Base-by-base conservation (phyloP, 257 asterid genomes). In the Ocimum tenuiflorum region DNA sequence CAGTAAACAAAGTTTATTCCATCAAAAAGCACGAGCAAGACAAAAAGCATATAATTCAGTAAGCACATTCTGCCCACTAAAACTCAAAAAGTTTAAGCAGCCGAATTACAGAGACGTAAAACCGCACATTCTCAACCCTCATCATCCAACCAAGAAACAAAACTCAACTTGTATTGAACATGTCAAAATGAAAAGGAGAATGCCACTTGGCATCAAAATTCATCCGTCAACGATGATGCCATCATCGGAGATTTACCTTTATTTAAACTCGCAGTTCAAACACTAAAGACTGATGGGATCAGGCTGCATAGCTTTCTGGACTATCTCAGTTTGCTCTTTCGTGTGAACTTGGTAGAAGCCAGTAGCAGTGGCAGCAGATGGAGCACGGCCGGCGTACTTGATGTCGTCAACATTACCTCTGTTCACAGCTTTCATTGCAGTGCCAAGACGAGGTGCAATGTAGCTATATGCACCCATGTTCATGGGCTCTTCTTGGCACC, bases 401-500 rank as follows among this genome's bases (percentile, higher is more conserved):
- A 91, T 76, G 70, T 85, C 91, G 12, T 91, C 88, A 22, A 81
- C 42, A n/a, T 54, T 75, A n/a, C 98, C 96, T 72, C 96, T 82
- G 47, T 72, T 80, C 27, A 78, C 52, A 65, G 91, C 73, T 76
- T 80, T 91, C 95, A 91, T 82, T 3, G 95, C 91, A 24, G 96
- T 91, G 58, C 79, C 79, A 19, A 91, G 91, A 38, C 96, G 91
- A 35, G 90, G 94, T 14, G 82, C 75, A 12, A 91, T 79, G 53
- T 88, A 86, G 75, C 43, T 75, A 88, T 75, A 88, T 39, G 89
- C 97, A 38, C 97, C 97, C 97, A 91, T 91, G 85, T 91, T 88
- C 96, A 91, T 84, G 31, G 92, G 94, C 85, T 91, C 96, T 80
- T 91, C 97, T 71, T 91, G 97, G 69, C 97, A 88, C 97, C 96